Evolutionary conservation across 2,329 filamentous ascomycete genomes (phyloP).

Genomic region (Colletotrichum zoysiae): DNA sequence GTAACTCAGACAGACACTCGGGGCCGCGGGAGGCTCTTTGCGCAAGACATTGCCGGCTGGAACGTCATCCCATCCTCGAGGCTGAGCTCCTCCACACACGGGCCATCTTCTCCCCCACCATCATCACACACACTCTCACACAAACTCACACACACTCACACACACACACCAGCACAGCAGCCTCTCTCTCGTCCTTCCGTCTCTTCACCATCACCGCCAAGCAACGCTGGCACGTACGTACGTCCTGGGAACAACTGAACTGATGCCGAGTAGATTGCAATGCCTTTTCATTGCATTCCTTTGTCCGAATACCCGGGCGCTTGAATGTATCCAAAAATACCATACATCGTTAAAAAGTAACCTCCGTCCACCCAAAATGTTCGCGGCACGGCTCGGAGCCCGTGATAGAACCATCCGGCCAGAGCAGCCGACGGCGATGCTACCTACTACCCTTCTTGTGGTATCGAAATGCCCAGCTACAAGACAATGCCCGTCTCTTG

Average conservation of each 20-base stretch:
- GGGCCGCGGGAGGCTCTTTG: constrained; percentile 12
- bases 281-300: constrained; percentile 32
- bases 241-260: not conserved
- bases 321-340: constrained; percentile 24
- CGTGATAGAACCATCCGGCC: constrained; percentile 34
- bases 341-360: constrained; percentile 39
- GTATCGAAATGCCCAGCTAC: constrained; percentile 41
- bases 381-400: constrained; percentile 38
- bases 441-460: constrained; percentile 41
- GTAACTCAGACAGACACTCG: constrained; percentile 18
- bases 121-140: no score
- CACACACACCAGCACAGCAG: no score
- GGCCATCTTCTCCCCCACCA: no score
- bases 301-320: constrained; percentile 18
- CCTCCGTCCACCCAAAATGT: constrained; percentile 33
- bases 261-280: constrained; percentile 26
- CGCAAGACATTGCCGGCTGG: constrained; percentile 7
- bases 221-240: constrained; percentile 2
- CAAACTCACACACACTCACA: no score
- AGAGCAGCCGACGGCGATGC: constrained; percentile 38
- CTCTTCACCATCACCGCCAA: constrained; percentile 2
- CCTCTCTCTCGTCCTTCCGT: not conserved
- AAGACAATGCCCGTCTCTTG: constrained; percentile 46
- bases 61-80: constrained; percentile 25
- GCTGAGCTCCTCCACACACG: not conserved